These are phyloP conservation scores for Tylopilus felleus DNA, from an alignment of 768 basidiomycete genomes.

Conservation along the genomic window DNA sequence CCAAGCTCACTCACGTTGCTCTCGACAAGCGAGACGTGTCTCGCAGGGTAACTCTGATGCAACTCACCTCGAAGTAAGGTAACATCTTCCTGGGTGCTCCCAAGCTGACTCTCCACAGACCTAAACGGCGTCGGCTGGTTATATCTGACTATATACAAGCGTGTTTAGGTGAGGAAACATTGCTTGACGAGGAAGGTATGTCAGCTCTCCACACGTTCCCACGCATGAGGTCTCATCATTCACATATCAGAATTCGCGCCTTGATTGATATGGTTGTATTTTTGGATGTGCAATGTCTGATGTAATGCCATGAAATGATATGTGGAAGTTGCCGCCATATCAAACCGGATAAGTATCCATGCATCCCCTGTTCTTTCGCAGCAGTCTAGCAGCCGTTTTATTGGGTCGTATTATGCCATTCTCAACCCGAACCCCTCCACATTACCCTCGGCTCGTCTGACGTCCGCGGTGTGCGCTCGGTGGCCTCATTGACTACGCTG, in stretches of 20 bases:
- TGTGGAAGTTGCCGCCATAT: background rate
- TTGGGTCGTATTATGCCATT: background rate
- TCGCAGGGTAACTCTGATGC: slow-evolving; percentile 67
- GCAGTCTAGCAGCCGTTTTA: background rate
- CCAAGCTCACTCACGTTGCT: slow-evolving; percentile 83
- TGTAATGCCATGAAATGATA: no score
- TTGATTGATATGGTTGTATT: slow-evolving; percentile 4
- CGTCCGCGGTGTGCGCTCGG: background rate
- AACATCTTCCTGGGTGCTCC: background rate
- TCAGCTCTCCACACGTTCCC: background rate
- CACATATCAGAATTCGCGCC: slow-evolving; percentile 24
- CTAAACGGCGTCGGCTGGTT: slow-evolving; percentile 76
- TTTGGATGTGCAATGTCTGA: background rate
- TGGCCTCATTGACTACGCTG: background rate
- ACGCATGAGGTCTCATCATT: slow-evolving; percentile 1
- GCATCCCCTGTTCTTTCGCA: background rate
- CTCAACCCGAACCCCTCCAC: background rate
- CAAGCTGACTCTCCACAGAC: slow-evolving; percentile 43
- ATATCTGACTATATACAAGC: slow-evolving; percentile 74
- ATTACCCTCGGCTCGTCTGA: background rate
- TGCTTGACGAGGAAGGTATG: slow-evolving; percentile 79
- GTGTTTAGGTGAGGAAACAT: slow-evolving; percentile 77
- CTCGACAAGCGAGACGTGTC: slow-evolving; percentile 79
- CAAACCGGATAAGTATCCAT: background rate
- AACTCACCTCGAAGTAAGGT: slow-evolving; percentile 66